These are phyloP conservation scores for Betula pendula DNA, from an alignment of 306 rosid genomes.

Conservation along the genomic window DNA sequence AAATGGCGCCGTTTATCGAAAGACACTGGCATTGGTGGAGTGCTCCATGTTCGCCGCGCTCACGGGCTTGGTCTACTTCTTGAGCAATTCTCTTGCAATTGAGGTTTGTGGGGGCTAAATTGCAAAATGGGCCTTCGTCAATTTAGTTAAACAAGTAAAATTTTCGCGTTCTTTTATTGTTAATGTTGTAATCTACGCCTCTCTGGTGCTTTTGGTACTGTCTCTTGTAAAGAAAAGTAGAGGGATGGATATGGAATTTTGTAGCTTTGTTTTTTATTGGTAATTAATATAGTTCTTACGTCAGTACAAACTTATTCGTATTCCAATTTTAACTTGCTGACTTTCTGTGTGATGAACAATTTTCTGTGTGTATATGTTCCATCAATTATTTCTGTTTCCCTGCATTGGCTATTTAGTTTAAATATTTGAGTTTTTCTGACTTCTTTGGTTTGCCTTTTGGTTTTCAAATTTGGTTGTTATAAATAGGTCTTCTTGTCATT, in stretches of 20 bases:
- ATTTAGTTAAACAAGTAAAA: background rate
- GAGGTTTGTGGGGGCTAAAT: slow-evolving; percentile 53
- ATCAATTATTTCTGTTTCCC: background rate
- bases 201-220: background rate
- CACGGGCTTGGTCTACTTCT: slow-evolving; percentile 87
- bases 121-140: background rate
- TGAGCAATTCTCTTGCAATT: slow-evolving; percentile 88
- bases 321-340: background rate
- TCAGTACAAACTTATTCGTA: background rate
- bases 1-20: slow-evolving; percentile 61
- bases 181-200: background rate
- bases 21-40: slow-evolving; percentile 88
- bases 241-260: background rate
- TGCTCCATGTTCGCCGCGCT: slow-evolving; percentile 99
- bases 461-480: background rate
- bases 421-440: background rate
- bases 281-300: background rate
- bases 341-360: background rate
- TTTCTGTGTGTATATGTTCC: background rate
- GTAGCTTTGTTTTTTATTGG: background rate
- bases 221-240: background rate
- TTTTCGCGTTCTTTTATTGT: background rate
- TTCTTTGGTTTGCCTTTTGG: background rate
- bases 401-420: background rate
- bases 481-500: background rate